Base-by-base conservation (phyloP, 2,329 filamentous ascomycete genomes). In the Colletotrichum sp. region DNA sequence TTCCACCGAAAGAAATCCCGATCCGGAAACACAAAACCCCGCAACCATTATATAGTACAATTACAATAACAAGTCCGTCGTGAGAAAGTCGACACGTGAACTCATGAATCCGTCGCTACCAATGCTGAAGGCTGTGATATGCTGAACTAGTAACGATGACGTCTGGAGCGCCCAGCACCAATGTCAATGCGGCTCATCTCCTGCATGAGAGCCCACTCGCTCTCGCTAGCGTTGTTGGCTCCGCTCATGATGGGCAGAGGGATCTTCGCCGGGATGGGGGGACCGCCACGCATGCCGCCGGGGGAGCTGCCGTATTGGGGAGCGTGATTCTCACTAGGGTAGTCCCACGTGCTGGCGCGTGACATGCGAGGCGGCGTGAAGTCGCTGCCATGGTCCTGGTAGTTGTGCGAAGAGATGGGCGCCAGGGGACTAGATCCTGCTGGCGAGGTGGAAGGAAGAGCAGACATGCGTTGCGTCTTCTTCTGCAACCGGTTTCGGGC, bases 171-270 rank as follows among this genome's bases (percentile, higher is more conserved):
- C 5, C 91, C 92, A 28, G 87, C 86, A n/a, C 92, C 92, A 78
- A 94, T 90, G 79, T 94, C 92, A 77, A 94, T 94, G 64, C 88
- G 87, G 80, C 89, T 92, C 88, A 96, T 90, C 85, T 96, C 94
- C 78, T 95, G 88, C 84, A 94, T 90, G 69, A 96, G 85, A 24
- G 93, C 91, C 83, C 89, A 88, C 77, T 91, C 87, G 72, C 89
- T 89, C 30, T 85, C 83, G 18, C 82, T 85, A 68, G 83, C 85
- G 39, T 85, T 84, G 7, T 83, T 78, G 34, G 80, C 83, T 36
- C 86, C 87, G 77, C 86, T 89, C 86, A 87, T 89, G n/a, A 83
- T 71, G 30, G 82, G 81, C 26, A 94, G 83, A 2, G 93, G 93
- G 10, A 95, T 86, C 84, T 95, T 95, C n/a, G 93, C 92, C 5